These are phyloP conservation scores for Parmelia sp. DNA, from an alignment of 495 filamentous ascomycete species.

Conservation along the genomic window DNA sequence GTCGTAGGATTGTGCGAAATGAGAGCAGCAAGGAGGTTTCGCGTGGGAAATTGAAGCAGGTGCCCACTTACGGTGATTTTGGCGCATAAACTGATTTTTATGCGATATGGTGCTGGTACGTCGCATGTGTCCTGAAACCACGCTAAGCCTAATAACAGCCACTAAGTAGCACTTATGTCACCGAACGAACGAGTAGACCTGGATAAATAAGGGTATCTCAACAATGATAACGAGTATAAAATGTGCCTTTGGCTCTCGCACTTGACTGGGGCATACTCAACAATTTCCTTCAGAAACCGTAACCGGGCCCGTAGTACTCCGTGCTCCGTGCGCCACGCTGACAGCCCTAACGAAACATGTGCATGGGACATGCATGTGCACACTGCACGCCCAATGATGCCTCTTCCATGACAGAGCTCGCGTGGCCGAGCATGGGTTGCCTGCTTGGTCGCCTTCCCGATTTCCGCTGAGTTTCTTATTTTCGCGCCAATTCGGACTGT, in stretches of 20 bases:
- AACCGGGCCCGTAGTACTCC: neutral
- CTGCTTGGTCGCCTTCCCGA: neutral
- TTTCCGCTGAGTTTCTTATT: too few relatives aligned
- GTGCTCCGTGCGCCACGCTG: neutral
- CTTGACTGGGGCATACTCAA: neutral
- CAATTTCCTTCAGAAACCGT: neutral
- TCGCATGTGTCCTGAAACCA: constrained; percentile 1
- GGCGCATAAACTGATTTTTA: neutral
- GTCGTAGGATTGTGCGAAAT: neutral
- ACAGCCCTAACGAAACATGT: neutral
- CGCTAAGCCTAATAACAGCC: neutral
- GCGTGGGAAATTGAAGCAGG: neutral
- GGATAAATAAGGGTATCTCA: neutral
- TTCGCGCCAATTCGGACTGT: neutral
- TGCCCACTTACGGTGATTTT: neutral
- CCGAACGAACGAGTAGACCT: neutral
- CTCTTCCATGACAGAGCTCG: neutral
- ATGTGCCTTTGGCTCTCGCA: neutral
- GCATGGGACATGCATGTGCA: neutral
- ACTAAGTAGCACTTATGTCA: neutral
- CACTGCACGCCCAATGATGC: neutral
- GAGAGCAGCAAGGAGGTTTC: neutral
- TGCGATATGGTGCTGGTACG: neutral
- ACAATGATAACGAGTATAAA: neutral
- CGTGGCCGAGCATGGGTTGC: neutral